Evolutionary conservation across 1,139 yeast species (phyloP), one percentile per base, ranked within the genome.

Genomic region (Geotrichum histeridarum): DNA sequence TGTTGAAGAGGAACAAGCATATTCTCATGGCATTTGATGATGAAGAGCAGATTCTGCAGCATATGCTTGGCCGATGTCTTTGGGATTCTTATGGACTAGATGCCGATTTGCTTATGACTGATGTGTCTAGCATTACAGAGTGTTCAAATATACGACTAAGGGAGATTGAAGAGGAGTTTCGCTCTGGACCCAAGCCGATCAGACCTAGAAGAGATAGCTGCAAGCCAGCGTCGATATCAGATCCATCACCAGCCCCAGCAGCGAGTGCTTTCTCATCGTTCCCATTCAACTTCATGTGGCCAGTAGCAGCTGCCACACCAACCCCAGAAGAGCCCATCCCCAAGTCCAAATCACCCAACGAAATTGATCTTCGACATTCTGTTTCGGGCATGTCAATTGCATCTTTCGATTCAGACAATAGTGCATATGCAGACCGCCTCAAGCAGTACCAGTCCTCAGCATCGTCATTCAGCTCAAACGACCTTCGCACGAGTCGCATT

Each of bases 21-120:
- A 70, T 78, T n/a, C 70, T 83, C 51, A 69, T 79, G 73, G 70
- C 74, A 30, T 74, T 82, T 55, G 72, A 70, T 22, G 85, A 82
- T 59, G 83, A 81, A 57, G 89, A 83, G 63, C 80, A 81, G 30
- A 73, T 82, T 31, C 77, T 82, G 60, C 85, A 81, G 63, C 84
- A 80, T 57, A 71, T 83, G 57, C 72, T 83, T 52, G 81, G 84
- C 47, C 82, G 80, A 55, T 77, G 76, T 41, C 65, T 76, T 45
- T 76, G 79, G 79, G 75, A 73, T 42, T 69, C 66, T 1, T 76
- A 72, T 73, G 80, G 64, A 3, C 64, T 64, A 39, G 73, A 73
- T 54, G 73, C 71, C 73, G 84, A 83, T 30, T 66, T 70, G 41
- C 77, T 80, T 33, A 70, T 81, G 51, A 73, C 75, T 47, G 82